Conservation (phyloP, 1,284 basidiomycete species). For the Moesziomyces sp. region DNA sequence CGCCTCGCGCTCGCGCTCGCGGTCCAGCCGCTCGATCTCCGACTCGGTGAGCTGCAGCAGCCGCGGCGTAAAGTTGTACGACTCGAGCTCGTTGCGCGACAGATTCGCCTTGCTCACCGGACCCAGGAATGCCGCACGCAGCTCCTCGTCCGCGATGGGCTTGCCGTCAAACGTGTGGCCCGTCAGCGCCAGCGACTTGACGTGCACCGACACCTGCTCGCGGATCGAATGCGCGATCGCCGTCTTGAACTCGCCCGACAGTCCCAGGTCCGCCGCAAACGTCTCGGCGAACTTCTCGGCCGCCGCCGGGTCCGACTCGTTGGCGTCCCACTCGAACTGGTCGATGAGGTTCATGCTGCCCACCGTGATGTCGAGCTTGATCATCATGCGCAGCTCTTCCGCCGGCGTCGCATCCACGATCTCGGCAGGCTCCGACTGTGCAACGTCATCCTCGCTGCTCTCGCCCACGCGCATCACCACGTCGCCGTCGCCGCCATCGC, state of each 20-base stretch:
- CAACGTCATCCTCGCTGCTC: conserved; percentile 70
- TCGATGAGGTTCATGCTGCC: conserved; percentile 93
- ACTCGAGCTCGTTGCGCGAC: conserved; percentile 75
- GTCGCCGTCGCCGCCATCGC: conserved; percentile 69
- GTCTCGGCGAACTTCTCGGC: conserved; percentile 93
- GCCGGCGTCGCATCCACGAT: conserved; percentile 38
- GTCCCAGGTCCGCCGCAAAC: conserved; percentile 86
- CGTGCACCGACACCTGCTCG: conserved; percentile 91
- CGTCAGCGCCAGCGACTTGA: conserved; percentile 90
- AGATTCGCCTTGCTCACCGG: conserved; percentile 70
- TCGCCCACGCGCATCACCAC: conserved; percentile 24
- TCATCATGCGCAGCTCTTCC: conserved; percentile 83
- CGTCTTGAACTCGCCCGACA: conserved; percentile 87
- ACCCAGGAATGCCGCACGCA: conserved; percentile 88
- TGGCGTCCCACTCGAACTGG: conserved; percentile 98
- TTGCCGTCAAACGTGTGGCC: conserved; percentile 86
- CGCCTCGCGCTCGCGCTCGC: conserved; percentile 91
- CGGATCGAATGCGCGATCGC: conserved; percentile 95
- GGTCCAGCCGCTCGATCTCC: conserved; percentile 85
- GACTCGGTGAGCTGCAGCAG: conserved; percentile 88
- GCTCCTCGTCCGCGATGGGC: conserved; percentile 86
- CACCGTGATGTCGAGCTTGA: conserved; percentile 96
- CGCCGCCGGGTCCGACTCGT: conserved; percentile 76
- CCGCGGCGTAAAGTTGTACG: conserved; percentile 80
- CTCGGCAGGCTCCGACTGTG: conserved; percentile 32